These are phyloP conservation scores for Pyracantha coccinea DNA, from an alignment of 331 rosid genomes.

Conservation along the genomic window DNA sequence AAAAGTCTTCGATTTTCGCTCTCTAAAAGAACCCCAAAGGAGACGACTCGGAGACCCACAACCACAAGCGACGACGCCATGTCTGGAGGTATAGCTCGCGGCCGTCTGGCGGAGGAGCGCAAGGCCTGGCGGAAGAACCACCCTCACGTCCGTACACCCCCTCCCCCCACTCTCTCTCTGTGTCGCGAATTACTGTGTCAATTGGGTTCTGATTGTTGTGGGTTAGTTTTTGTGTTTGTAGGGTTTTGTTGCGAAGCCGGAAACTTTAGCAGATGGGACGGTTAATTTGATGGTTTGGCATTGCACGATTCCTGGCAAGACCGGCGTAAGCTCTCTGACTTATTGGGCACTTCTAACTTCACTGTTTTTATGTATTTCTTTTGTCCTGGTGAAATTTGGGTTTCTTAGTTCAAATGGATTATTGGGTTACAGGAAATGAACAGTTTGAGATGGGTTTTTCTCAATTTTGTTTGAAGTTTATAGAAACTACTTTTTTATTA, in stretches of 20 bases:
- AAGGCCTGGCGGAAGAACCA: slow-evolving; percentile 81
- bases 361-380: not conserved
- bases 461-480: not conserved
- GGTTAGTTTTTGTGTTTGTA: slow-evolving; percentile 11
- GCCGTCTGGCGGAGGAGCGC: slow-evolving; percentile 72
- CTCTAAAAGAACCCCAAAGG: not conserved
- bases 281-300: slow-evolving; percentile 93
- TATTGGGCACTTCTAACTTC: not conserved
- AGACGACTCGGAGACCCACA: not conserved
- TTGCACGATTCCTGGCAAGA: slow-evolving; percentile 87
- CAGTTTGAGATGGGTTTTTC: not conserved
- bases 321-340: slow-evolving; percentile 37
- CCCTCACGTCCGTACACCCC: slow-evolving; percentile 46
- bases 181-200: not conserved
- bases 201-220: not conserved
- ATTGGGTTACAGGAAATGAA: not conserved
- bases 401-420: not conserved
- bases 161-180: too few relatives aligned
- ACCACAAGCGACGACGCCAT: slow-evolving; percentile 17
- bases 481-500: not conserved
- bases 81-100: slow-evolving; percentile 79
- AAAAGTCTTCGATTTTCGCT: not conserved
- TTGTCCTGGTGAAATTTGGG: not conserved
- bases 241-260: slow-evolving; percentile 98
- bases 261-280: slow-evolving; percentile 67